A percentile compares a stretch with the other conserved stretches of the same genome.
Evolutionary conservation across 768 basidiomycete genomes (phyloP).

Genomic region (Cyclocybe aegerita): DNA sequence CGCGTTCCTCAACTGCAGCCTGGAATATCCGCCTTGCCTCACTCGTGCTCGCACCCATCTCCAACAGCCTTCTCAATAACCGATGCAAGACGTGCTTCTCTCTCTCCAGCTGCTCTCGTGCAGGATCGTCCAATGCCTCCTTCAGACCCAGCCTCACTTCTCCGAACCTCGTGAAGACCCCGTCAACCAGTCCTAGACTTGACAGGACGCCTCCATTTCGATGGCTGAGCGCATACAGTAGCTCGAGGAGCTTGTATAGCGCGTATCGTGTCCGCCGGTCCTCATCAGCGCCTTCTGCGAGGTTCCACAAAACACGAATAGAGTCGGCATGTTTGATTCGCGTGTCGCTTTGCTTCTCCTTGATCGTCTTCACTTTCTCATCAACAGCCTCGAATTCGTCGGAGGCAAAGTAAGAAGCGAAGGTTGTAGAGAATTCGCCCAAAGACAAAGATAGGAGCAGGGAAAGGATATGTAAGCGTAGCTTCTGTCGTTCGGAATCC

Average conservation of each 20-base stretch:
- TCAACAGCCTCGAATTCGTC: slow-evolving; percentile 39
- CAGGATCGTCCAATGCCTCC: neutral
- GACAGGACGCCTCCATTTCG: slow-evolving; percentile 70
- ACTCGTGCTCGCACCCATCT: slow-evolving; percentile 68
- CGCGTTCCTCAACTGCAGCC: slow-evolving; percentile 44
- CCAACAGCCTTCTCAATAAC: slow-evolving; percentile 65
- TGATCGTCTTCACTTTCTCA: slow-evolving; percentile 30
- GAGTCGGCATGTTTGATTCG: slow-evolving; percentile 58
- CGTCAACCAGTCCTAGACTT: slow-evolving; percentile 52
- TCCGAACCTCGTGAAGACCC: slow-evolving; percentile 50
- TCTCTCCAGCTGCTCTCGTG: slow-evolving; percentile 31
- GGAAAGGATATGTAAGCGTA: slow-evolving; percentile 48
- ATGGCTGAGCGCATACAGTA: slow-evolving; percentile 58
- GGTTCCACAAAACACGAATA: slow-evolving; percentile 57
- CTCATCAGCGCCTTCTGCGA: slow-evolving; percentile 28
- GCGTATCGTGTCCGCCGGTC: slow-evolving; percentile 37
- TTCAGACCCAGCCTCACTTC: slow-evolving; percentile 4
- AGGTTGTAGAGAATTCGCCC: slow-evolving; percentile 50
- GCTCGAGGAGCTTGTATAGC: slow-evolving; percentile 62
- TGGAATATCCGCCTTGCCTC: slow-evolving; percentile 69
- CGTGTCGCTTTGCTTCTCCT: slow-evolving; percentile 32
- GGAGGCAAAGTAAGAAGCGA: slow-evolving; percentile 56
- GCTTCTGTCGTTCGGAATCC: slow-evolving; percentile 31
- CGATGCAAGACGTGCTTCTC: slow-evolving; percentile 61
- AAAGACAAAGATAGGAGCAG: slow-evolving; percentile 68